These are phyloP conservation scores for Hyaloscypha bicolor DNA, from an alignment of 495 filamentous ascomycete genomes.

Conservation along the genomic window DNA sequence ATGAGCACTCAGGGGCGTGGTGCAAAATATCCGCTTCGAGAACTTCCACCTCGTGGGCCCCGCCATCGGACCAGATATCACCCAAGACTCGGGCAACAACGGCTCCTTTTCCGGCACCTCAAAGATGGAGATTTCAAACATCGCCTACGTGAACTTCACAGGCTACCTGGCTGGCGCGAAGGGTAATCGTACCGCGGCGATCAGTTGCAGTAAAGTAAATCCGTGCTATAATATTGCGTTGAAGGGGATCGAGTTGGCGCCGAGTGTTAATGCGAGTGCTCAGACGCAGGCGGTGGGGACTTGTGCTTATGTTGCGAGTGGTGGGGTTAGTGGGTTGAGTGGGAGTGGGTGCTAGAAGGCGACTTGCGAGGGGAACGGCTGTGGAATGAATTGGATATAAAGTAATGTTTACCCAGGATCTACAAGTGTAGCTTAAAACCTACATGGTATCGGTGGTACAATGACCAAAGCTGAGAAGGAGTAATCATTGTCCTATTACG, in stretches of 20 bases:
- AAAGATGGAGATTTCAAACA: conserved; percentile 51
- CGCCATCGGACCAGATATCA: conserved; percentile 44
- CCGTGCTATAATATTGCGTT: conserved; percentile 54
- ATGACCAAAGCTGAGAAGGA: not conserved
- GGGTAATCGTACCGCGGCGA: conserved; percentile 37
- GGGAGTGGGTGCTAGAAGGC: conserved; percentile 25
- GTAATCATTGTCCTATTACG: too few species aligned
- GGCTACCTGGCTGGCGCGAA: conserved; percentile 41
- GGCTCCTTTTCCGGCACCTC: conserved; percentile 51
- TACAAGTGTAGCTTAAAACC: not conserved
- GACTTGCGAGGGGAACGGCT: too few species aligned
- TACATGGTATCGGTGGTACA: not conserved
- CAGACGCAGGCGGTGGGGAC: conserved; percentile 36
- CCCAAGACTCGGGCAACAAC: conserved; percentile 54
- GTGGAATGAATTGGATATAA: not conserved
- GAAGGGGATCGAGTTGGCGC: conserved; percentile 43
- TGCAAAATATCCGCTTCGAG: conserved; percentile 53
- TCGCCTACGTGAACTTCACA: conserved; percentile 57
- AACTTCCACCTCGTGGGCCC: conserved; percentile 55
- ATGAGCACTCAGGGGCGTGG: conserved; percentile 36
- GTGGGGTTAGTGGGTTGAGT: conserved; percentile 39
- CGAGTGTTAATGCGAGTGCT: conserved; percentile 33
- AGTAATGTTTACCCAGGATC: not conserved
- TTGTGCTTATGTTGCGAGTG: conserved; percentile 43
- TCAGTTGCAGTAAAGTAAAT: conserved; percentile 49